Percentiles rank a stretch among this genome's conserved stretches.
phyloP scores from a whole-genome alignment of 768 basidiomycete species.

The Termitomyces sp. region DNA sequence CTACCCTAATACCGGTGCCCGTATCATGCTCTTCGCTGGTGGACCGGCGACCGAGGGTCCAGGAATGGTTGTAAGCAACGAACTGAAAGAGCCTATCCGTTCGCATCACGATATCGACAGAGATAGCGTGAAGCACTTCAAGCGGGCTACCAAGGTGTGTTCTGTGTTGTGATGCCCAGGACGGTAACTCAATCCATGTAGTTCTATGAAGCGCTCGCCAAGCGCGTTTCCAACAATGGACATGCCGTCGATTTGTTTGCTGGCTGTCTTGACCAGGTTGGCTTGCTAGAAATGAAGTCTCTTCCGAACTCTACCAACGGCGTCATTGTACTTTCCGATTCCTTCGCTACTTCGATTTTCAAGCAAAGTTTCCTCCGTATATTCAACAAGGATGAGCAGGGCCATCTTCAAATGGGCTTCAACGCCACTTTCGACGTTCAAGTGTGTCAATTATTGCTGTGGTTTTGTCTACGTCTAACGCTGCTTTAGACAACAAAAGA shows the following conservation, averaged over 20 bases:
- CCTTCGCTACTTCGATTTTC: constrained; percentile 97
- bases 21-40: constrained; percentile 94
- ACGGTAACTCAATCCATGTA: constrained; percentile 24
- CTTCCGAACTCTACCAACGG: constrained; percentile 95
- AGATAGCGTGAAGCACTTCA: constrained; percentile 95
- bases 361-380: constrained; percentile 95
- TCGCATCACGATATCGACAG: constrained; percentile 99
- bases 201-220: constrained; percentile 95
- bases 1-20: constrained; percentile 92
- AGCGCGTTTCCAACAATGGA: constrained; percentile 89
- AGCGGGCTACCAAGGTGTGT: constrained; percentile 88
- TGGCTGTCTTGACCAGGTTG: constrained; percentile 97
- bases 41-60: constrained; percentile 96
- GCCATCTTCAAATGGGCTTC: constrained; percentile 94
- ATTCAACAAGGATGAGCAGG: constrained; percentile 90
- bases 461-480: not conserved
- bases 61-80: constrained; percentile 92
- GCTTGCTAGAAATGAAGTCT: constrained; percentile 95
- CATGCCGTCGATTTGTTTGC: constrained; percentile 95
- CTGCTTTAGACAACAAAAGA: constrained; percentile 87
- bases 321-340: constrained; percentile 92
- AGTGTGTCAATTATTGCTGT: constrained; percentile 33
- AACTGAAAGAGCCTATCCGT: constrained; percentile 94
- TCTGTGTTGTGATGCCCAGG: not conserved
- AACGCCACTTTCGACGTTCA: constrained; percentile 98